Conservation (phyloP, 371 early-diverging fungal species). For the Fennellomyces sp. region DNA sequence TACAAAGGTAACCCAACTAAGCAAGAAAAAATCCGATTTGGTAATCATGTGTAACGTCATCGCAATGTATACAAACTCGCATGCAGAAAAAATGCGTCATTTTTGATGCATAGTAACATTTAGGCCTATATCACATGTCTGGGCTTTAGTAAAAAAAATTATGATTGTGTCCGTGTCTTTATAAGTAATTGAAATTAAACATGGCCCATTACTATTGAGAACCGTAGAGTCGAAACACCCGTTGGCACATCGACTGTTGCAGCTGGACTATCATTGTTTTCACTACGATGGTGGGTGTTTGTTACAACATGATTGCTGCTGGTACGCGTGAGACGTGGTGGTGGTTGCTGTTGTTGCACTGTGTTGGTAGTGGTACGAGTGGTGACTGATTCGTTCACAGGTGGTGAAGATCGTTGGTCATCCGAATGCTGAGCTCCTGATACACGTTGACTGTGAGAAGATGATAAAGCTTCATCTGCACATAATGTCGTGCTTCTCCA, state of each 20-base stretch:
- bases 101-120: no score
- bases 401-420: slow-evolving; percentile 3
- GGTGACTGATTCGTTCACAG: background rate
- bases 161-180: no score
- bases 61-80: no score
- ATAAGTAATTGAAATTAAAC: no score
- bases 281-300: slow-evolving; percentile 5
- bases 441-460: background rate
- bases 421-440: slow-evolving; percentile 2
- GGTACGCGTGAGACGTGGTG: background rate
- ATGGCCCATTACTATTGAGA: slow-evolving; percentile 54
- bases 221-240: slow-evolving; percentile 28
- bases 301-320: slow-evolving; percentile 10
- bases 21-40: no score
- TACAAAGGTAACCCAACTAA: no score
- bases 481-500: slow-evolving; percentile 60
- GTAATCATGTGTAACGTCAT: no score
- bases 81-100: no score
- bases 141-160: no score
- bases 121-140: no score
- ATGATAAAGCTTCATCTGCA: slow-evolving; percentile 34
- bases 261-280: background rate
- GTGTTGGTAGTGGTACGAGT: slow-evolving; percentile 2
- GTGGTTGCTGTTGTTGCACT: background rate
- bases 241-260: background rate